Base-by-base conservation (phyloP, 495 filamentous ascomycete species). In the Xylaria telfairii region DNA sequence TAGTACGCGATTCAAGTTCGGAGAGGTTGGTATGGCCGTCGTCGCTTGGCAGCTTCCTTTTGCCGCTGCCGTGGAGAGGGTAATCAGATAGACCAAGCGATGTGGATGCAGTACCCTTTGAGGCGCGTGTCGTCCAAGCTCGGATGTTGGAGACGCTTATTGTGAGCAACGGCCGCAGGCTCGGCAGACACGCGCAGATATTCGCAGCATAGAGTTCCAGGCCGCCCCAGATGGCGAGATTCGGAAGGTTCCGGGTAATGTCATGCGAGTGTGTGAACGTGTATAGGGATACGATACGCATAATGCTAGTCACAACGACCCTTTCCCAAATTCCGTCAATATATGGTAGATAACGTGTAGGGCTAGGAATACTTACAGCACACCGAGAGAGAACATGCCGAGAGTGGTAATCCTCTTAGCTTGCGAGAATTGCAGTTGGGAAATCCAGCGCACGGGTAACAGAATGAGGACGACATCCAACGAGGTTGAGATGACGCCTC, bases 141-240 rank as follows among this genome's bases (percentile, higher is more conserved):
- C 24, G 32, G 30, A 83, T 63, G 26, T 72, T 72, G 9, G 78
- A 78, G 41, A 84, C 64, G 41, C 34, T 10, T 34, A 62, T 21
- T 19, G 26, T 39, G 19, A 62, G 32, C 37, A 87, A 72, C 24
- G 85, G 83, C 4, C 83, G 78, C 1, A 85, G 81, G 41, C 81
- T 83, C 19, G 86, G 84, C 21, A 88, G 84, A 71, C 80, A 86
- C 63, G 85, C 81, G 75, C 84, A 86, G 69, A 89, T 84, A 49
- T 88, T 84, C 60, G 83, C 87, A 9, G 82, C 81, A 72, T 83
- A 85, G 69, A 86, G 84, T 77, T 89, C 87, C 60, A 87, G 76
- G 46, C 80, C 81, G 37, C 86, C 86, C 84, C 86, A 89, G 65
- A 83, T 84, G 2, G 86, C 87, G 3, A 10, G 75, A 81, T 73